These are phyloP conservation scores for Sugiyamaella paludigena DNA, from an alignment of 1,139 yeast genomes.

Conservation along the genomic window DNA sequence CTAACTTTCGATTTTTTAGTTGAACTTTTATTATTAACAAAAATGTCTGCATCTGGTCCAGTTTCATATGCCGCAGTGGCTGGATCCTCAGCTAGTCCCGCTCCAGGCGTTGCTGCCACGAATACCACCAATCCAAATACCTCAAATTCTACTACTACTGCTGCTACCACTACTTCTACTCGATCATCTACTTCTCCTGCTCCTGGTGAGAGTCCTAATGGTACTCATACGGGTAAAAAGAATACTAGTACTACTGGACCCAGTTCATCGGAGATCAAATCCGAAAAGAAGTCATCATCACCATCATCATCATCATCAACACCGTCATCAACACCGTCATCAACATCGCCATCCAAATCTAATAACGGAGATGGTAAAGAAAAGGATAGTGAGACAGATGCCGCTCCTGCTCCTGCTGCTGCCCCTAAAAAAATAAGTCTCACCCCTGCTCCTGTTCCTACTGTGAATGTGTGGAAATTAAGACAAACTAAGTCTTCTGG, in stretches of 20 bases:
- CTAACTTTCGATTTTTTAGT: neutral
- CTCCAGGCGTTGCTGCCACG: slow-evolving; percentile 19
- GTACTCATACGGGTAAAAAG: slow-evolving; percentile 7
- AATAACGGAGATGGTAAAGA: too few relatives aligned
- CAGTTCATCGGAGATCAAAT: too few relatives aligned
- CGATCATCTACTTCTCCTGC: slow-evolving; percentile 9
- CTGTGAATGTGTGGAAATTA: slow-evolving; percentile 42
- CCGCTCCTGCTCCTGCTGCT: slow-evolving; percentile 15
- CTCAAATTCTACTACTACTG: slow-evolving; percentile 28
- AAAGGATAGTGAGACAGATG: neutral
- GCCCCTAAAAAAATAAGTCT: slow-evolving; percentile 30
- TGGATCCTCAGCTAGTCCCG: slow-evolving; percentile 24
- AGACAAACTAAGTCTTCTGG: slow-evolving; percentile 13
- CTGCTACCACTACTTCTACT: slow-evolving; percentile 24
- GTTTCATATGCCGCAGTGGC: slow-evolving; percentile 36
- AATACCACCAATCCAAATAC: slow-evolving; percentile 15
- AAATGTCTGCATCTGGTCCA: slow-evolving; percentile 30
- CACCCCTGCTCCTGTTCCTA: slow-evolving; percentile 46
- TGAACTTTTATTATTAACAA: neutral
- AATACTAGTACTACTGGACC: slow-evolving; percentile 7
- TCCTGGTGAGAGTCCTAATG: too few relatives aligned
- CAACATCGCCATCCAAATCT: neutral
- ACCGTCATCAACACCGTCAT: neutral
- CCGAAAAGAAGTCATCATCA: slow-evolving; percentile 9
- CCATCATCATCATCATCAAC: neutral